Conservation (phyloP, 306 rosid species). For the Cyclanthera cordifolia region DNA sequence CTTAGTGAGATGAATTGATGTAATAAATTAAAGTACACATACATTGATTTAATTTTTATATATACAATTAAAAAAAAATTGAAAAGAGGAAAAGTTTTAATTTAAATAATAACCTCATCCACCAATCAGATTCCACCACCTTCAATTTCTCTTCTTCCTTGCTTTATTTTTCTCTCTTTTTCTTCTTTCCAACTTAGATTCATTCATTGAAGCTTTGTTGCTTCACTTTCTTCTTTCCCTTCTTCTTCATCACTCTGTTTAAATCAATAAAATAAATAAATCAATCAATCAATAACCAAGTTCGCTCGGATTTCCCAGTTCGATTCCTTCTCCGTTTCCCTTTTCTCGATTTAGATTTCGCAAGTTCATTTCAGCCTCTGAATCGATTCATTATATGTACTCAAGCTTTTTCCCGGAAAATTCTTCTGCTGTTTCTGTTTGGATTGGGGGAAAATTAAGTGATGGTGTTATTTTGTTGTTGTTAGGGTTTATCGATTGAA, state of each 20-base stretch:
- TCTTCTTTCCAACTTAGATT: not conserved
- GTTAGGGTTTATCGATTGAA: not conserved
- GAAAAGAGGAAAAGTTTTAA: not conserved
- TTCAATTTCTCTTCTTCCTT: not conserved
- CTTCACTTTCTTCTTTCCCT: no score
- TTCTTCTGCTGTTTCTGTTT: conserved; percentile 20
- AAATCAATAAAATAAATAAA: no score
- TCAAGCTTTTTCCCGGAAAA: not conserved
- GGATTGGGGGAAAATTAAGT: not conserved
- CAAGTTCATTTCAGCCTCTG: not conserved
- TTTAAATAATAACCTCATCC: conserved; percentile 9
- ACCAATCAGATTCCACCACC: conserved; percentile 10
- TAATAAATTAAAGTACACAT: no score
- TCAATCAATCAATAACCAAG: not conserved
- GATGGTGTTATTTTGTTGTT: not conserved
- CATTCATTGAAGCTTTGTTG: conserved; percentile 13
- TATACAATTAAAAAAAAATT: no score
- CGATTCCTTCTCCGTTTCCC: not conserved
- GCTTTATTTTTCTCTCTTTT: not conserved
- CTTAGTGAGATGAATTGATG: no score
- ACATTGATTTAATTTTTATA: no score
- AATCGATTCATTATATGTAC: not conserved
- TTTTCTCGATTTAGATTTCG: conserved; percentile 14
- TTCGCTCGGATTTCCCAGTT: not conserved
- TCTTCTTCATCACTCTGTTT: not conserved